These are phyloP conservation scores for Talaromyces amestolkiae DNA, from an alignment of 2,329 filamentous ascomycete genomes.

Conservation along the genomic window DNA sequence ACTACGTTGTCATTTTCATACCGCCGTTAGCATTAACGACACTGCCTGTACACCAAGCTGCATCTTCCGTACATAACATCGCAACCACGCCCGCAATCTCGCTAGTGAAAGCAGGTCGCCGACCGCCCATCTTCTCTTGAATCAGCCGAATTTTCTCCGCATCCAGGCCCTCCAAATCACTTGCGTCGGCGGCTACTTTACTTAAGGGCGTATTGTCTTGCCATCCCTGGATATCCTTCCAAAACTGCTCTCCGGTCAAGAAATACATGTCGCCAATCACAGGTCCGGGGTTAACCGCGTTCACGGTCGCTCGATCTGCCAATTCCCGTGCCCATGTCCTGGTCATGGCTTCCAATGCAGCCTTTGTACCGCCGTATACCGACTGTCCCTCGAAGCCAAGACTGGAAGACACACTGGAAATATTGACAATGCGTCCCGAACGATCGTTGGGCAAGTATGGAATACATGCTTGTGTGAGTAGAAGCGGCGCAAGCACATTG, in stretches of 20 bases:
- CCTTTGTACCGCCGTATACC: slow-evolving; percentile 66
- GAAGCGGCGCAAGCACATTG: slow-evolving; percentile 77
- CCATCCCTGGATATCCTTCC: slow-evolving; percentile 58
- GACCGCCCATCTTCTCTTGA: slow-evolving; percentile 54
- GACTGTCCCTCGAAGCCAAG: slow-evolving; percentile 59
- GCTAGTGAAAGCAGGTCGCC: slow-evolving; percentile 62
- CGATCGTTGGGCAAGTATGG: slow-evolving; percentile 69
- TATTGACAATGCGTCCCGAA: slow-evolving; percentile 62
- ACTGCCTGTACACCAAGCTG: slow-evolving; percentile 75
- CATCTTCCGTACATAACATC: slow-evolving; percentile 70
- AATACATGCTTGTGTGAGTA: slow-evolving; percentile 70
- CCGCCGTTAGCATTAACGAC: slow-evolving; percentile 80
- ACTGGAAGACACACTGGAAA: slow-evolving; percentile 58
- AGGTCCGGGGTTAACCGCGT: slow-evolving; percentile 65
- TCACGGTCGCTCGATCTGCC: slow-evolving; percentile 61
- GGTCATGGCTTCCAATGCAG: slow-evolving; percentile 68
- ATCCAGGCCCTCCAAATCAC: slow-evolving; percentile 53
- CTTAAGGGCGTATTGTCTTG: slow-evolving; percentile 64
- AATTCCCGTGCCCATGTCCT: slow-evolving; percentile 64
- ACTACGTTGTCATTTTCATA: slow-evolving; percentile 55
- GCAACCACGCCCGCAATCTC: slow-evolving; percentile 75
- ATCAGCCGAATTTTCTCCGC: slow-evolving; percentile 63
- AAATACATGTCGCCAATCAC: slow-evolving; percentile 67
- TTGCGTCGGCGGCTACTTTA: slow-evolving; percentile 47
- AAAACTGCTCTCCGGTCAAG: slow-evolving; percentile 56